Evolutionary conservation across 805 yeast species (phyloP).

Genomic region (Wickerhamomyces rabaulensis): DNA sequence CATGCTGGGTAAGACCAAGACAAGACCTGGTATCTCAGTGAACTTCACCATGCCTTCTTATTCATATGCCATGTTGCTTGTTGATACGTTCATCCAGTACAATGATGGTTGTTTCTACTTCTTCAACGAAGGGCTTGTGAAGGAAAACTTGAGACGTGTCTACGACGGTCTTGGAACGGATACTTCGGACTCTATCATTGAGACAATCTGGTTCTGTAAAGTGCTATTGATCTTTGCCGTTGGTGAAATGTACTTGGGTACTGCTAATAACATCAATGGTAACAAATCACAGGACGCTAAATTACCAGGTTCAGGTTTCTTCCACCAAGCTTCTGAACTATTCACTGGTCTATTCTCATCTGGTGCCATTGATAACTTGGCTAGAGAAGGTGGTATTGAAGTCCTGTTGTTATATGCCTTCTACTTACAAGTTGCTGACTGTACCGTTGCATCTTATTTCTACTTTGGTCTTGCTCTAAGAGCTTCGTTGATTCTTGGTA

Average conservation of each 20-base stretch:
- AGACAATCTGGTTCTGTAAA: slow-evolving; percentile 80
- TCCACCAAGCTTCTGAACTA: slow-evolving; percentile 72
- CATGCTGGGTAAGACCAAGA: slow-evolving; percentile 60
- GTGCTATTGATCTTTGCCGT: slow-evolving; percentile 66
- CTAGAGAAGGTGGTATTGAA: slow-evolving; percentile 77
- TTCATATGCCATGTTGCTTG: slow-evolving; percentile 67
- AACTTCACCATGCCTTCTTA: slow-evolving; percentile 72
- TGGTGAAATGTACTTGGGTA: slow-evolving; percentile 80
- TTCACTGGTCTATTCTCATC: slow-evolving; percentile 74
- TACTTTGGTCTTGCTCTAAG: slow-evolving; percentile 74
- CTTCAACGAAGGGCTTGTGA: slow-evolving; percentile 76
- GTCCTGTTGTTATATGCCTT: slow-evolving; percentile 71
- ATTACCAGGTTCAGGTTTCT: slow-evolving; percentile 74
- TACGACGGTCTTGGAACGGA: slow-evolving; percentile 40
- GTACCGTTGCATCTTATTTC: slow-evolving; percentile 76
- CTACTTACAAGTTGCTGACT: slow-evolving; percentile 77
- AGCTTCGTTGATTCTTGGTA: slow-evolving; percentile 66
- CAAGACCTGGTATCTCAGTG: slow-evolving; percentile 63
- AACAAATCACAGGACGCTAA: slow-evolving; percentile 34
- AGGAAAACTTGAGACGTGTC: slow-evolving; percentile 56
- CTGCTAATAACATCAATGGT: slow-evolving; percentile 60
- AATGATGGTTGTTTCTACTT: slow-evolving; percentile 84
- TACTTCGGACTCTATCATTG: slow-evolving; percentile 50
- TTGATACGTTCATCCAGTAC: slow-evolving; percentile 71
- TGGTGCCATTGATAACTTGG: slow-evolving; percentile 74